Conservation (phyloP, 768 basidiomycete genomes). For the Myochromella boudieri region DNA sequence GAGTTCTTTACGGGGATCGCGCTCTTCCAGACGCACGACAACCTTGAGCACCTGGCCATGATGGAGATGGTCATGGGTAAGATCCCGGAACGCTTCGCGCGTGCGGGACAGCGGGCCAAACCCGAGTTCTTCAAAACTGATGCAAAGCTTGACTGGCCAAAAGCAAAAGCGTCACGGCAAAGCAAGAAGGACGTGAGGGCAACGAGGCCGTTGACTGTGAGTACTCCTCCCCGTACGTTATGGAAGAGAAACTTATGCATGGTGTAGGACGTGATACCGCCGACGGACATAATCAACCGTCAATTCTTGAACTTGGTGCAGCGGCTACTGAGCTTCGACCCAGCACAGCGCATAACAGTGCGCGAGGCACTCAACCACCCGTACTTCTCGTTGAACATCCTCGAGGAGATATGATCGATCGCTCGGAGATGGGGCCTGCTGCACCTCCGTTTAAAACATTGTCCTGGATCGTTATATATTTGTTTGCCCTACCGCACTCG, state of each 20-base stretch:
- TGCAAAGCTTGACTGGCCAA: conserved; percentile 88
- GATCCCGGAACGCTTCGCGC: conserved; percentile 87
- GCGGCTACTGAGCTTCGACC: conserved; percentile 88
- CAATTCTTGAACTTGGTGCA: conserved; percentile 88
- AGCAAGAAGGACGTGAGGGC: conserved; percentile 93
- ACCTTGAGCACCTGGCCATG: conserved; percentile 98
- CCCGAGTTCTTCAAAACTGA: conserved; percentile 93
- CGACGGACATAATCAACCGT: conserved; percentile 68
- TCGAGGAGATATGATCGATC: conserved; percentile 72
- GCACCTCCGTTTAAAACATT: no score
- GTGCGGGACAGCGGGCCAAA: conserved; percentile 74
- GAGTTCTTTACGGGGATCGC: conserved; percentile 98
- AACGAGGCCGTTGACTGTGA: conserved; percentile 74
- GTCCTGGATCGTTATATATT: no score
- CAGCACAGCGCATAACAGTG: conserved; percentile 83
- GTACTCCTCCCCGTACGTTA: conserved; percentile 24
- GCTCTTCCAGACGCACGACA: conserved; percentile 99
- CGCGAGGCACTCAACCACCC: conserved; percentile 85
- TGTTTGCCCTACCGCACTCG: no score
- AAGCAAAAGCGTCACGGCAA: conserved; percentile 81
- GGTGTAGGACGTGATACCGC: conserved; percentile 86
- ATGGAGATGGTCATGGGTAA: conserved; percentile 99
- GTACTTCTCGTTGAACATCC: conserved; percentile 73
- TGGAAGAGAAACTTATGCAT: conserved; percentile 8
- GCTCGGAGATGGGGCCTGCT: no score